These are phyloP conservation scores for Zelonia costaricensis DNA, from an alignment of 208 protist species.

Conservation along the genomic window DNA sequence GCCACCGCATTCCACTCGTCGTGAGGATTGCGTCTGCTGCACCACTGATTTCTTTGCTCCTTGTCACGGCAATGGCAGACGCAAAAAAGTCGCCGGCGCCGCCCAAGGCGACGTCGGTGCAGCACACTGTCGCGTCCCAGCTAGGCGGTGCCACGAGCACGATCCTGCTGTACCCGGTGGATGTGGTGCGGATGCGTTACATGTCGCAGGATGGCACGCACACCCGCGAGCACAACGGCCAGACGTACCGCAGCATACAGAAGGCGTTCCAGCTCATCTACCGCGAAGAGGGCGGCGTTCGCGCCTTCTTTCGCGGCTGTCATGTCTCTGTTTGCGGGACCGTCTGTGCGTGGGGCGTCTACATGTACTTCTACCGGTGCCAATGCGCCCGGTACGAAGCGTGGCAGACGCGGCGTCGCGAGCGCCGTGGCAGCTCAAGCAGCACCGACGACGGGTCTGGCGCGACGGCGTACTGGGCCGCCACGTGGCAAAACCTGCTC, in stretches of 20 bases:
- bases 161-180: slow-evolving; percentile 81
- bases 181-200: slow-evolving; percentile 87
- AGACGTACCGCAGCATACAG: slow-evolving; percentile 51
- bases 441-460: neutral
- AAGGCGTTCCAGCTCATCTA: slow-evolving; percentile 41
- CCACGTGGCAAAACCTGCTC: slow-evolving; percentile 37
- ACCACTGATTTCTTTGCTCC: no score
- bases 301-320: slow-evolving; percentile 68
- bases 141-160: slow-evolving; percentile 56
- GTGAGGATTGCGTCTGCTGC: no score
- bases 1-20: no score
- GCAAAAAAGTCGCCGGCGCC: neutral
- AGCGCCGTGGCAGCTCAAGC: neutral
- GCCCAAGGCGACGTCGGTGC: slow-evolving; percentile 23
- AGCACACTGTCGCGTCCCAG: slow-evolving; percentile 75
- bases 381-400: slow-evolving; percentile 28
- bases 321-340: slow-evolving; percentile 65
- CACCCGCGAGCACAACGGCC: slow-evolving; percentile 73
- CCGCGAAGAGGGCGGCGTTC: slow-evolving; percentile 50
- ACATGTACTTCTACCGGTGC: slow-evolving; percentile 88
- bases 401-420: neutral
- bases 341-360: slow-evolving; percentile 76
- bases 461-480: neutral
- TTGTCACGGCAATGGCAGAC: neutral
- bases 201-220: slow-evolving; percentile 85